Evolutionary conservation across 345 rosid species (phyloP), one percentile per base, ranked within the genome.

Genomic region (Salix koriyanagi): DNA sequence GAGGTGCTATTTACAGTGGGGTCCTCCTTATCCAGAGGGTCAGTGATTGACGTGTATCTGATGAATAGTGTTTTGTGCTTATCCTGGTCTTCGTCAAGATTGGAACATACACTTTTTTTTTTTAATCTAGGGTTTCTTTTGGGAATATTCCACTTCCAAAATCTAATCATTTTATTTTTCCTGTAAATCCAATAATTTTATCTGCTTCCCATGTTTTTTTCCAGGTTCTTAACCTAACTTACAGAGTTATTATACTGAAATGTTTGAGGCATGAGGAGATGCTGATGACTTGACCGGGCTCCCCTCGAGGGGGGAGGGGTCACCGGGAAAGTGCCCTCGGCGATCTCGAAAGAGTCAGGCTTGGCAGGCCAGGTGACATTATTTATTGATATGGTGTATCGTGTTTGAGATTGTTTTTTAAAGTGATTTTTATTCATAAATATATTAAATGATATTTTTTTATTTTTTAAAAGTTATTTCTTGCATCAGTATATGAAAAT

Each of bases 21-120:
- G 74, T 60, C 64, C 81, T 79, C 64, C 81, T 79, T 79, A 79
- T 79, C 81, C 73, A 23, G 10, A n/a, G 64, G 48, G 61, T 60
- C 58, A 8, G 48, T 36, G 73, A 37, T 7, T 76, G 73, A 68
- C 44, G 73, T 76, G 79, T 56, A 26, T 46, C 4, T 46, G 18
- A 46, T 13, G 50, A 36, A 65, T 7, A 4, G 34, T 16, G 44
- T 56, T 10, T 50, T 67, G 67, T 68, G 73, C 79, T 76, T 76
- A 50, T 76, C 78, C 34, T 30, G 16, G 67, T 70, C 70, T 61
- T 30, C 3, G 75, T 76, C 79, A 62, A n/a, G 12, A 30, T 1
- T 50, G 36, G 44, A 13, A 2, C 13, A 14, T 21, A 12, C 32
- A 30, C 28, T 21, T 23, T 72, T 72, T 1, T 5, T 71, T 50